A percentile compares a stretch with the other conserved stretches of the same genome.
Conservation (phyloP, 1,284 basidiomycete species). For the Ceraceosorus guamensis region DNA sequence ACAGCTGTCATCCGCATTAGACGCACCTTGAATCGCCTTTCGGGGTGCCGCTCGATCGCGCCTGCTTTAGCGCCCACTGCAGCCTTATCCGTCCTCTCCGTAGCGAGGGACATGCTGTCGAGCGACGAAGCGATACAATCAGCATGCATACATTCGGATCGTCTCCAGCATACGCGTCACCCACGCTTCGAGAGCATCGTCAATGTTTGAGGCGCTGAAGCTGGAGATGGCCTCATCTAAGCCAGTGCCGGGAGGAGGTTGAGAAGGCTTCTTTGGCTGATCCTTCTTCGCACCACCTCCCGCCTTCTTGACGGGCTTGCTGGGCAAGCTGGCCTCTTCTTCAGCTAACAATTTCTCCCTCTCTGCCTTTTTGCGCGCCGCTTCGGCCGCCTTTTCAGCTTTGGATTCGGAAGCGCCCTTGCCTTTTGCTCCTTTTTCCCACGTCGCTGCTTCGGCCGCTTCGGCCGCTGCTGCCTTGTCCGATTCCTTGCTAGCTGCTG, state of each 20-base stretch:
- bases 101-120: slow-evolving; percentile 83
- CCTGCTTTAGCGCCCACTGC: slow-evolving; percentile 60
- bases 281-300: slow-evolving; percentile 38
- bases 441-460: slow-evolving; percentile 65
- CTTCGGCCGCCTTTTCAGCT: slow-evolving; percentile 55
- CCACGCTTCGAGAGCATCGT: slow-evolving; percentile 72
- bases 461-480: slow-evolving; percentile 60
- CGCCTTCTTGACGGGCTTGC: slow-evolving; percentile 66
- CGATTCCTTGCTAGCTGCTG: slow-evolving; percentile 67
- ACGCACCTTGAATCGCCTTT: slow-evolving; percentile 57
- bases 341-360: slow-evolving; percentile 59
- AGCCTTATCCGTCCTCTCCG: slow-evolving; percentile 84
- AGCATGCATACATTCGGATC: slow-evolving; percentile 83
- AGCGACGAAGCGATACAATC: too few relatives aligned
- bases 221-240: slow-evolving; percentile 44
- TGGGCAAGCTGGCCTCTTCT: slow-evolving; percentile 66
- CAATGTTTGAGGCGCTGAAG: slow-evolving; percentile 76
- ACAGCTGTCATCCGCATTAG: not conserved
- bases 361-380: slow-evolving; percentile 54
- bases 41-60: slow-evolving; percentile 82
- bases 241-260: slow-evolving; percentile 8
- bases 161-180: slow-evolving; percentile 55
- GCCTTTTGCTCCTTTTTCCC: slow-evolving; percentile 61
- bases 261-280: slow-evolving; percentile 7
- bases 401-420: slow-evolving; percentile 70